These are phyloP conservation scores for Tilletia horrida DNA, from an alignment of 1,284 basidiomycete species.

Conservation along the genomic window DNA sequence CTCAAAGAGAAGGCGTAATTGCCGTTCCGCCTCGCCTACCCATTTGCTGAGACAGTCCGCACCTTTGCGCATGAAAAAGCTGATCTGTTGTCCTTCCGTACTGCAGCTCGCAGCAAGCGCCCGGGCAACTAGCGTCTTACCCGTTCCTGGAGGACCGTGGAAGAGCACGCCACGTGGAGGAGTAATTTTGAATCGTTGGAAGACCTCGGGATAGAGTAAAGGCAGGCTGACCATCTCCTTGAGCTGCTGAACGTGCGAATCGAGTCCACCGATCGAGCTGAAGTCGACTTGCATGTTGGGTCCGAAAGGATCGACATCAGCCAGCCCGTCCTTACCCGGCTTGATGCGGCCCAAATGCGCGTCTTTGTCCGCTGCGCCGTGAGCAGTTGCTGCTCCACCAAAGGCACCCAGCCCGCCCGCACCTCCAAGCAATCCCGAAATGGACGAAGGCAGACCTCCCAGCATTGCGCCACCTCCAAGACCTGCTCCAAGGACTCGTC, in stretches of 20 bases:
- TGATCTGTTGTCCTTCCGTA: constrained; percentile 81
- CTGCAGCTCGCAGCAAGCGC: constrained; percentile 92
- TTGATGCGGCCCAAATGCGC: constrained; percentile 45
- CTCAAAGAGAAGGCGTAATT: constrained; percentile 90
- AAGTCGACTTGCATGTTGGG: constrained; percentile 92
- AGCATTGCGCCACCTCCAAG: background rate
- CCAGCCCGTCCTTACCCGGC: constrained; percentile 63
- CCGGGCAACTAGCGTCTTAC: constrained; percentile 63
- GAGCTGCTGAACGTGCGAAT: constrained; percentile 91
- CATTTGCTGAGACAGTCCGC: constrained; percentile 97
- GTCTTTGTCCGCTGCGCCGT: constrained; percentile 26
- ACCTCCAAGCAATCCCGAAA: background rate
- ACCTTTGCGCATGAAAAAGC: constrained; percentile 99
- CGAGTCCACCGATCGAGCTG: constrained; percentile 93
- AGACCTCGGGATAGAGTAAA: constrained; percentile 92
- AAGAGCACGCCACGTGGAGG: constrained; percentile 96
- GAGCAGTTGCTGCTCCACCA: constrained; percentile 18
- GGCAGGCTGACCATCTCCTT: constrained; percentile 99
- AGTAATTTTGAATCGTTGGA: constrained; percentile 88
- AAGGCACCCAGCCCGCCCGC: constrained; percentile 14
- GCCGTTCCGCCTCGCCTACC: constrained; percentile 98
- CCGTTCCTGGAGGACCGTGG: constrained; percentile 58
- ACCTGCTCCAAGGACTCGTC: constrained; percentile 10
- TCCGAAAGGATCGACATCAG: constrained; percentile 92
- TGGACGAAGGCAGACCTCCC: background rate